Evolutionary conservation across 73 alveolate genomes (phyloP).

Genomic region (Paramecium octaurelia): DNA sequence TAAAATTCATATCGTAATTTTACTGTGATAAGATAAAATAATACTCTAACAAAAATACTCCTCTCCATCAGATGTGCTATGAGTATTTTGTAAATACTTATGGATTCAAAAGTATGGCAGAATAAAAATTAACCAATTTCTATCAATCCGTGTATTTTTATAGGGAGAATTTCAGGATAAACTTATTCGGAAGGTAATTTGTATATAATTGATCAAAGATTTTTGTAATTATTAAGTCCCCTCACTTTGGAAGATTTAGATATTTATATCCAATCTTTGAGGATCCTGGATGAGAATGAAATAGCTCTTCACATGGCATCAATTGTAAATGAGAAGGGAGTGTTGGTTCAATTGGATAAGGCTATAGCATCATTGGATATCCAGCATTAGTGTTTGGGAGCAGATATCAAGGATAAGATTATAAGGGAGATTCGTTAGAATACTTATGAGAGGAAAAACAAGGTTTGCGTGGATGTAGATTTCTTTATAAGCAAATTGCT

Average conservation of each 20-base stretch:
- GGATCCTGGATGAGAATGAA: not conserved
- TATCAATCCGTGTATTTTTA: not conserved
- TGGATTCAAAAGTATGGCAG: slow-evolving; percentile 47
- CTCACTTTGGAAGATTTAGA: slow-evolving; percentile 24
- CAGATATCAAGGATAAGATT: not conserved
- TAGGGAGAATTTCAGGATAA: not conserved
- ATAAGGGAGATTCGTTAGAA: not conserved
- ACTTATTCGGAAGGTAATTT: not conserved
- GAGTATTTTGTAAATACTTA: slow-evolving; percentile 28
- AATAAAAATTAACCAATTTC: slow-evolving; percentile 11
- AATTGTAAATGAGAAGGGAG: slow-evolving; percentile 4
- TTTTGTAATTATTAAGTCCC: not conserved
- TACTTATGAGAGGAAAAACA: not conserved
- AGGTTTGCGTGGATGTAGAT: not conserved
- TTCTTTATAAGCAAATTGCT: not conserved
- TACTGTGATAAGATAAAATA: slow-evolving; percentile 4
- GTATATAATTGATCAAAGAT: not conserved
- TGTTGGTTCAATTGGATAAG: not conserved
- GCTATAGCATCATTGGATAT: not conserved
- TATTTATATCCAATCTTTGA: not conserved
- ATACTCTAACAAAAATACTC: not conserved
- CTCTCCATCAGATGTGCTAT: slow-evolving; percentile 23
- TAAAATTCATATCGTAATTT: slow-evolving; percentile 31
- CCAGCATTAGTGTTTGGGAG: not conserved
- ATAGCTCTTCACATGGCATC: not conserved